These are phyloP conservation scores for Boletellus emodensis DNA, from an alignment of 768 basidiomycete species.

Conservation along the genomic window DNA sequence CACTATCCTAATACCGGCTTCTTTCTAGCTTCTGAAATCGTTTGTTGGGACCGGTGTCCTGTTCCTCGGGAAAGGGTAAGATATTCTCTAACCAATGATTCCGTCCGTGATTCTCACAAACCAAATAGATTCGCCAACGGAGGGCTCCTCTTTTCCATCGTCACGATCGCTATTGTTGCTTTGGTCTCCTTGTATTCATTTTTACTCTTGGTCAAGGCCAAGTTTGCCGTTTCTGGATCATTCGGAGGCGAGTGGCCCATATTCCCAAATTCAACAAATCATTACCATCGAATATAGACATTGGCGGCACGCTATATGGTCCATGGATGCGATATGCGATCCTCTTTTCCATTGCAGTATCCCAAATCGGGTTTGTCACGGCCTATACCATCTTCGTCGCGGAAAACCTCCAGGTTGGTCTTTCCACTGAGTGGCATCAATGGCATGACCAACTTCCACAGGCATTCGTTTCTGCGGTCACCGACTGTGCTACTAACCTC, in stretches of 20 bases:
- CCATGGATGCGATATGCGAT: slow-evolving; percentile 91
- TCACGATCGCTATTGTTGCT: slow-evolving; percentile 79
- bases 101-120: slow-evolving; percentile 4
- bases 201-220: slow-evolving; percentile 82
- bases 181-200: slow-evolving; percentile 89
- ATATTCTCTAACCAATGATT: neutral
- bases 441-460: slow-evolving; percentile 29
- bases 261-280: neutral
- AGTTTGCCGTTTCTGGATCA: slow-evolving; percentile 84
- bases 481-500: slow-evolving; percentile 64
- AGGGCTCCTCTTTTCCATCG: slow-evolving; percentile 81
- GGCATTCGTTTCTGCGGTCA: slow-evolving; percentile 80
- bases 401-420: slow-evolving; percentile 66
- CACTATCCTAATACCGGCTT: slow-evolving; percentile 1
- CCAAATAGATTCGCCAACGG: slow-evolving; percentile 84
- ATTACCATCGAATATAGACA: slow-evolving; percentile 49
- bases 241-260: slow-evolving; percentile 71
- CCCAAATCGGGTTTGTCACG: slow-evolving; percentile 83
- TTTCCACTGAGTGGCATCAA: neutral
- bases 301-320: slow-evolving; percentile 90
- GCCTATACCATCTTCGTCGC: slow-evolving; percentile 97
- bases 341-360: slow-evolving; percentile 80
- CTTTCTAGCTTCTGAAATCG: slow-evolving; percentile 75
- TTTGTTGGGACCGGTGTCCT: slow-evolving; percentile 96
- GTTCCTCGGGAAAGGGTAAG: slow-evolving; percentile 90